These are phyloP conservation scores for Aureobasidium pullulans DNA, from an alignment of 2,329 filamentous ascomycete species.

Conservation along the genomic window DNA sequence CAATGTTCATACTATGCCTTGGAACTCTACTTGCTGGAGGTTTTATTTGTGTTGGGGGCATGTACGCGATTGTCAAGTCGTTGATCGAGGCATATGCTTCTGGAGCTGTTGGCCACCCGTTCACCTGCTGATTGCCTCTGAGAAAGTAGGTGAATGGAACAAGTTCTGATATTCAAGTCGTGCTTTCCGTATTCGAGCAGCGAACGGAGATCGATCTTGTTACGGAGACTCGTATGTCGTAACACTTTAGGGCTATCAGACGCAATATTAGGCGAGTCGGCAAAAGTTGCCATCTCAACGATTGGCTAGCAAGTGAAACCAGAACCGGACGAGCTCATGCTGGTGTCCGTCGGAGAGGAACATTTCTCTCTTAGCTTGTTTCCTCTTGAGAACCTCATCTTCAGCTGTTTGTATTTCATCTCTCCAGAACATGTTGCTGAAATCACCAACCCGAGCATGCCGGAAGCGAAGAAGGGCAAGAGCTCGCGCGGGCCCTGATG, in stretches of 20 bases:
- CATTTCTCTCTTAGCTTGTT: conserved; percentile 7
- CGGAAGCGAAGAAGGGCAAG: neutral
- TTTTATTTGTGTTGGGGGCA: conserved; percentile 43
- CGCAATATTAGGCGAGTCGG: neutral
- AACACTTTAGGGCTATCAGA: too few species aligned
- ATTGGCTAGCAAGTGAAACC: conserved; percentile 11
- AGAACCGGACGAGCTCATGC: conserved; percentile 5
- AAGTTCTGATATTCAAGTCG: too few species aligned
- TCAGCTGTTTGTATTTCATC: neutral
- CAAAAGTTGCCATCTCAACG: neutral
- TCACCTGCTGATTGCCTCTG: conserved; percentile 19
- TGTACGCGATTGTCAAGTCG: conserved; percentile 42
- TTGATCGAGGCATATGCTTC: conserved; percentile 29
- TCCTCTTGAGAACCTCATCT: conserved; percentile 1
- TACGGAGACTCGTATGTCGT: too few species aligned
- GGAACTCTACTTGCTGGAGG: conserved; percentile 36
- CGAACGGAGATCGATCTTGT: too few species aligned
- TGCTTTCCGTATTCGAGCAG: too few species aligned
- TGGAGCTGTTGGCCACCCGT: conserved; percentile 23
- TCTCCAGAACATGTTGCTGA: neutral
- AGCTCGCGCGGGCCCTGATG: neutral
- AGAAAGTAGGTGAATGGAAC: neutral
- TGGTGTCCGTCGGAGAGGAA: neutral
- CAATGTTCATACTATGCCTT: conserved; percentile 29
- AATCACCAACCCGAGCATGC: neutral